Evolutionary conservation across 192 early-diverging fungal genomes (phyloP), one percentile per base, ranked within the genome.

Genomic region (Linnemannia exigua): DNA sequence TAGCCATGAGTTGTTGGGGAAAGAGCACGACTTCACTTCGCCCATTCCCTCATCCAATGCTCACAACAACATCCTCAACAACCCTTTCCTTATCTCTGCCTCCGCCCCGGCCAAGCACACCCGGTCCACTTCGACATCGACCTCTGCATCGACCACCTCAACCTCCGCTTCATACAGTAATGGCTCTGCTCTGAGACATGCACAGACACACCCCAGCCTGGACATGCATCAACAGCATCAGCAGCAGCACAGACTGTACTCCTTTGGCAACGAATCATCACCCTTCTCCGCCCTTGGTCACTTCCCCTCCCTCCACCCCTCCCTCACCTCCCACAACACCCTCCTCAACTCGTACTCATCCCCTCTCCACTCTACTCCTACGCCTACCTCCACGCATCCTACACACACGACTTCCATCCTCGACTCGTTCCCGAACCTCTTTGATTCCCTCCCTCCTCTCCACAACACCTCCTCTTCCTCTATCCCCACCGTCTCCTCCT

Each of bases 361-460:
- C 50, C 52, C 78, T 22, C 25, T 74, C 20, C 71, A 52, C 3
- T 37, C 41, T 6, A 35, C 63, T 9, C 67, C 72, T 8, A 74
- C 72, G 33, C 41, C 70, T 46, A 25, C 44, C 28, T 0, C 38
- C 15, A 20, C 67, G 20, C 67, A 72, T 31, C 70, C 37, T 72
- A 31, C 67, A 17, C 71, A 52, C 76, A 83, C 58, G 12, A 44
- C 74, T 15, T 86, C 84, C 9, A 86, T 86, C 78, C 74, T 86
- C 19, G 84, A 79, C 51, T 70, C 84, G 6, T 76, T 86, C 51
- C 74, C 84, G 8, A 80, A 46, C 47, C 74, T 72, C 20, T 74
- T 77, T 38, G 63, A 80, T 11, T 80, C 84, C 6, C 58, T 79
- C n/a, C 75, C 78, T 14, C 51, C 67, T 68, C 74, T 70, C 16